Base-by-base conservation (phyloP, 2,329 filamentous ascomycete genomes). In the Fusarium nurragi region DNA sequence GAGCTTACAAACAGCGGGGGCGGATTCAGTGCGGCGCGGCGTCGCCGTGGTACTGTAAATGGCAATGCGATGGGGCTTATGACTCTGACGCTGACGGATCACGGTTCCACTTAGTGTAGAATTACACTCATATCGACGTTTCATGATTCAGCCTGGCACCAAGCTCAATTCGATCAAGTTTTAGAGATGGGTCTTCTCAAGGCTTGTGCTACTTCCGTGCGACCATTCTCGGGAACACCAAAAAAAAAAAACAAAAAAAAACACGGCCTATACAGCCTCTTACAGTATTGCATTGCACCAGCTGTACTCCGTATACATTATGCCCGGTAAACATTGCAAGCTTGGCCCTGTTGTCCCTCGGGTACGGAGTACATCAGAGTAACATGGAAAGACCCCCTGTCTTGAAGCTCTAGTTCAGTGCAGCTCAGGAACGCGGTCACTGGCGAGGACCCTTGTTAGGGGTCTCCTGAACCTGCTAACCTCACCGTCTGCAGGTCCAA, bases 401-500 rank as follows among this genome's bases (percentile, higher is more conserved):
- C 55, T 39, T 61, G 22, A 60, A 52, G 49, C 48, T 22, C 34
- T 53, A 65, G 46, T 40, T 46, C 46, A 62, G 45, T 25, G 37
- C 55, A 44, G 37, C 55, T 67, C 65, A 44, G 63, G 38, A 54
- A 47, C 63, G 34, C 47, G 44, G 60, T 49, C 50, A 18, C 16
- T 18, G 16, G 25, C 60, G 32, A 55, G 40, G 45, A 72, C 65
- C 70, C 70, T 67, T 57, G 68, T 55, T 56, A 72, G 69, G 69
- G 69, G 69, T 57, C 64, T 59, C 44, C 54, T 59, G 32, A n/a
- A 34, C n/a, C 38, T 60, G 36, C 52, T 57, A 45, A 44, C 48
- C 41, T 62, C 52, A 62, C 69, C 66, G 56, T 67, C 67, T 66
- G 70, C 68, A 67, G 60, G 55, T 72, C 65, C 70, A 72, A 72